These are phyloP conservation scores for Cylindrotheca fusiformis DNA, from an alignment of 108 stramenopile species.

Conservation along the genomic window DNA sequence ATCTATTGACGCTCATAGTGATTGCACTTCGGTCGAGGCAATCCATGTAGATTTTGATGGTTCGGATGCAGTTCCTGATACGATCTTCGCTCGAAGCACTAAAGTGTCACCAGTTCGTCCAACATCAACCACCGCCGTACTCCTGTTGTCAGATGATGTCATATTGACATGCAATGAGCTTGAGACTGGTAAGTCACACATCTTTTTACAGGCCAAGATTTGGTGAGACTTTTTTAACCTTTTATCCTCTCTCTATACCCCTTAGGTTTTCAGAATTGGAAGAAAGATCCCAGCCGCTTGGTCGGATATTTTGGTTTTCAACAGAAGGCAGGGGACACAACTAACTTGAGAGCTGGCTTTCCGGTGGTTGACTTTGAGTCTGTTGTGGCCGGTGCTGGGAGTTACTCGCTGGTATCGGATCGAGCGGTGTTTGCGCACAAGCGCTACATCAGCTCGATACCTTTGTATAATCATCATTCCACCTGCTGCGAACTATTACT, in stretches of 20 bases:
- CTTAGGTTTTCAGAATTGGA: slow-evolving; percentile 14
- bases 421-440: slow-evolving; percentile 15
- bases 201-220: too few relatives aligned
- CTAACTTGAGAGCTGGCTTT: background rate
- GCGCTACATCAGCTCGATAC: slow-evolving; percentile 8
- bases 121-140: slow-evolving; percentile 2
- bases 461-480: background rate
- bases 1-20: slow-evolving; percentile 18
- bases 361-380: too few relatives aligned
- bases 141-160: slow-evolving; percentile 15
- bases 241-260: background rate
- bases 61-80: background rate
- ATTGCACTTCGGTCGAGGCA: slow-evolving; percentile 18
- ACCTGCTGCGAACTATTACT: slow-evolving; percentile 6
- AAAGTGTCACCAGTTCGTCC: slow-evolving; percentile 4
- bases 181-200: slow-evolving; percentile 5
- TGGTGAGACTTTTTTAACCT: too few relatives aligned
- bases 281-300: slow-evolving; percentile 15
- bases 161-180: slow-evolving; percentile 14
- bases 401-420: slow-evolving; percentile 18
- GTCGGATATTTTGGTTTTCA: slow-evolving; percentile 13
- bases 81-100: slow-evolving; percentile 1
- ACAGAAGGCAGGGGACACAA: background rate
- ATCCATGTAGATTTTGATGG: slow-evolving; percentile 18
- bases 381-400: background rate